A percentile compares a stretch with the other conserved stretches of the same genome.
Conservation (phyloP, 306 rosid genomes). For the Rubus idaeus region DNA sequence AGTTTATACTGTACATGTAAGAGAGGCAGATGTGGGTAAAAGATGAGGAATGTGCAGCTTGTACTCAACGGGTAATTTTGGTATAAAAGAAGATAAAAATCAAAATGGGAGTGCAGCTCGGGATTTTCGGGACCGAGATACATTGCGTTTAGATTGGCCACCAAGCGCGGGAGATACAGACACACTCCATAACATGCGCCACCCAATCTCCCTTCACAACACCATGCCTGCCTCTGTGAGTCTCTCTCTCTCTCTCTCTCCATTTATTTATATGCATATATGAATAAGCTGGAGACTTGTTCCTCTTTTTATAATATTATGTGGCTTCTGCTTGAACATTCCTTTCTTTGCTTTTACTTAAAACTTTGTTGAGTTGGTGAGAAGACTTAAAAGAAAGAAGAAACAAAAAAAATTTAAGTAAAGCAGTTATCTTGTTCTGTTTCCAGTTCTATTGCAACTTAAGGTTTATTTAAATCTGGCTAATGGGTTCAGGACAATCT, state of each 20-base stretch:
- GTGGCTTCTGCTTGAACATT: too few species aligned
- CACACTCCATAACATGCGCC: background rate
- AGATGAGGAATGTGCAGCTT: too few species aligned
- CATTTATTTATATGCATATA: too few species aligned
- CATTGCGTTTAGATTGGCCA: too few species aligned
- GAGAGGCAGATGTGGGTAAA: too few species aligned
- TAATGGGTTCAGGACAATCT: background rate
- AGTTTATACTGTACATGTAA: too few species aligned
- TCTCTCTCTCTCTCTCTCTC: background rate
- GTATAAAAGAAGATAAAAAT: too few species aligned
- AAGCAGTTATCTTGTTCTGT: background rate
- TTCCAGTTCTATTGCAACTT: background rate
- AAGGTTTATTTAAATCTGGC: background rate
- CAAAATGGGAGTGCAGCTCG: too few species aligned
- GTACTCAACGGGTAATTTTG: too few species aligned
- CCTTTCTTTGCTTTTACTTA: background rate
- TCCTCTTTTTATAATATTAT: background rate
- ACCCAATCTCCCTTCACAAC: background rate
- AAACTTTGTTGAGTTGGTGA: slow-evolving; percentile 8
- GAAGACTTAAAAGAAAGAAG: background rate
- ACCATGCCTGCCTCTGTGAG: background rate
- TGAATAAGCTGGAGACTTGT: too few species aligned
- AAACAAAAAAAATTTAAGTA: background rate
- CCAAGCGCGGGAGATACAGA: too few species aligned
- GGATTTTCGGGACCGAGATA: too few species aligned